Conservation (phyloP, 2,329 filamentous ascomycete species). For the Sporothrix schenckii region DNA sequence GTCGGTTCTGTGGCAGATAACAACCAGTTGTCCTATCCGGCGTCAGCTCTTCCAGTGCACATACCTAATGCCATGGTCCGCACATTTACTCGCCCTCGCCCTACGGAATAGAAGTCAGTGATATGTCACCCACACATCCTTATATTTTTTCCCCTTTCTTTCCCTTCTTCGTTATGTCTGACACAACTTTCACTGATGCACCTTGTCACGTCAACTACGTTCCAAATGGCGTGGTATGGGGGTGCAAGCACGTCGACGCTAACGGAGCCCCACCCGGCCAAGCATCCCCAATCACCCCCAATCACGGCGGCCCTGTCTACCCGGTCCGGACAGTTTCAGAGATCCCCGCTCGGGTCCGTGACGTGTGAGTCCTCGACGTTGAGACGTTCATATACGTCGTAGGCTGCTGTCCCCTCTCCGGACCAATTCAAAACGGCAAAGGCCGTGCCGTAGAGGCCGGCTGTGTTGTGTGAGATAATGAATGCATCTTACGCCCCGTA, state of each 20-base stretch:
- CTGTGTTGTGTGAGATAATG: background rate
- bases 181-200: no score
- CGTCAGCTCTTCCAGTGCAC: no score
- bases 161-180: background rate
- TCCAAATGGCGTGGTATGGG: background rate
- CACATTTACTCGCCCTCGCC: no score
- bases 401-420: background rate
- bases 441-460: background rate
- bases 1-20: background rate
- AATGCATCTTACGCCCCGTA: background rate
- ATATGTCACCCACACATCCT: no score
- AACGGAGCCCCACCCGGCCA: slow-evolving; percentile 10
- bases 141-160: background rate
- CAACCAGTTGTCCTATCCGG: background rate
- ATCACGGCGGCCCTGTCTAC: background rate
- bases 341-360: slow-evolving; percentile 6
- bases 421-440: slow-evolving; percentile 11
- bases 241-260: slow-evolving; percentile 19
- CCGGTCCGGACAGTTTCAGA: slow-evolving; percentile 17
- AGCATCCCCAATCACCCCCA: no score
- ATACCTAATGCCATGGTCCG: no score
- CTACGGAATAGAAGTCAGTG: no score
- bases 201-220: background rate
- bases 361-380: no score
- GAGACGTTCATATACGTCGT: no score